A percentile compares a stretch with the other conserved stretches of the same genome.
phyloP scores from a whole-genome alignment of 768 basidiomycete genomes.

The Fomitopsis serialis region DNA sequence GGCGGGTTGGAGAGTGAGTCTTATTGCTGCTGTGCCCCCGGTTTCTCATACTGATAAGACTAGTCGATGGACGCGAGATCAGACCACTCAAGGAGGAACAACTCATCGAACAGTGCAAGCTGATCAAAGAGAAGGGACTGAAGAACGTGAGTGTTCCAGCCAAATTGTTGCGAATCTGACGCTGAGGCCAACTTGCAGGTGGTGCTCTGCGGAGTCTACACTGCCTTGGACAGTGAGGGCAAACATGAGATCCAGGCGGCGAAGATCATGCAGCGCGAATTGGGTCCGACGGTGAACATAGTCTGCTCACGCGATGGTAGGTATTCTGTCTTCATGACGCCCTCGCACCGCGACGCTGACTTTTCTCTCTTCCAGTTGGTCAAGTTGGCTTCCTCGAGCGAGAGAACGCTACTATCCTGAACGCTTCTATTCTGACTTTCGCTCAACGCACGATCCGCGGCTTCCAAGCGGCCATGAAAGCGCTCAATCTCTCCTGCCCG shows the following conservation, averaged over 20 bases:
- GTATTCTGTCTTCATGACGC: background rate
- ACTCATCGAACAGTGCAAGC: conserved; percentile 36
- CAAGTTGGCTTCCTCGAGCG: conserved; percentile 57
- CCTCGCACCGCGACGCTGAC: background rate
- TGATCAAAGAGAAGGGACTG: conserved; percentile 28
- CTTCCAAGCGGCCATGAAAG: conserved; percentile 45
- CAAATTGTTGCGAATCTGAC: background rate
- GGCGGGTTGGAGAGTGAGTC: conserved; percentile 35
- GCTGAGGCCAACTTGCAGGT: conserved; percentile 16
- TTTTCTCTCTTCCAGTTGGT: conserved; percentile 31
- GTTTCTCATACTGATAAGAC: conserved; percentile 15
- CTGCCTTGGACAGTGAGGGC: conserved; percentile 39
- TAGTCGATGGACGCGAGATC: conserved; percentile 45
- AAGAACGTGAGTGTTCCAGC: conserved; percentile 12
- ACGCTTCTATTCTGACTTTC: conserved; percentile 57
- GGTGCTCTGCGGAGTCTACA: conserved; percentile 44
- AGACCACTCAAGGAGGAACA: conserved; percentile 36
- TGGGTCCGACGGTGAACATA: conserved; percentile 28
- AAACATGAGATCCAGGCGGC: conserved; percentile 44
- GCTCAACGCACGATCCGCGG: conserved; percentile 50
- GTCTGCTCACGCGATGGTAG: conserved; percentile 23
- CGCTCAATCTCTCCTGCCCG: conserved; percentile 42
- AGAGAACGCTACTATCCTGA: conserved; percentile 65
- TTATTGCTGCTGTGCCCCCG: background rate
- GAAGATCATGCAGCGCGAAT: conserved; percentile 36